Evolutionary conservation across 2,329 filamentous ascomycete genomes (phyloP), one percentile per base, ranked within the genome.

Genomic region (Penicillium sp.): DNA sequence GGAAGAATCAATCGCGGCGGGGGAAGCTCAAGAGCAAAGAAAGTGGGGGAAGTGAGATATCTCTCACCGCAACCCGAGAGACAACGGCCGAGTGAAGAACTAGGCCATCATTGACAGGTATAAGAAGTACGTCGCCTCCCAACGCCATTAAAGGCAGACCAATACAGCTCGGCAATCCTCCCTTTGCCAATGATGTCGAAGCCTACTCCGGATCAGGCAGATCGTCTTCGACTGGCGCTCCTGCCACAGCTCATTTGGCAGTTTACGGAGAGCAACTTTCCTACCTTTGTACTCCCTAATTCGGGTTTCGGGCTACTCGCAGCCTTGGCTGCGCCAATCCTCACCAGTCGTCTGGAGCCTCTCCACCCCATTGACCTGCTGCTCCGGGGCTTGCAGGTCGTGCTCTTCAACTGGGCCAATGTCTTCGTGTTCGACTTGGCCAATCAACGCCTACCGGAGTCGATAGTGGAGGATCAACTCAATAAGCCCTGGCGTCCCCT

Each of bases 401-500:
- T 58, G 43, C 55, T 63, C 14, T 68, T 51, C 31, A 63, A 54
- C 27, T 73, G 67, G 63, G 53, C 59, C 27, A 72, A 68, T 42
- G 58, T 70, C 3, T 56, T 75, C 28, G 54, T 71, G 40, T 74
- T 74, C 56, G 64, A 66, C 35, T 62, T 76, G 10, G 64, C 68
- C 22, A 77, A 77, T 56, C 74, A 77, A 51, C 68, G 73, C 1
- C 57, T 58, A 4, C 61, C 65, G 1, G 62, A 63, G 6, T 63
- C 74, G 4, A 56, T 72, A 10, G 40, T 53, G 3, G 75, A 78
- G 54, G 76, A 77, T 55, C 40, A 31, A 0, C 48, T 71, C 50
- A 78, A 78, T 62, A 78, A 78, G 51, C 71, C 74, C 1, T 68
- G 64, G 61, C 60, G 71, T 1, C 65, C 68, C 1, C 48, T 74